Evolutionary conservation across 805 yeast genomes (phyloP).

Genomic region (Jamesozyma rosinii): DNA sequence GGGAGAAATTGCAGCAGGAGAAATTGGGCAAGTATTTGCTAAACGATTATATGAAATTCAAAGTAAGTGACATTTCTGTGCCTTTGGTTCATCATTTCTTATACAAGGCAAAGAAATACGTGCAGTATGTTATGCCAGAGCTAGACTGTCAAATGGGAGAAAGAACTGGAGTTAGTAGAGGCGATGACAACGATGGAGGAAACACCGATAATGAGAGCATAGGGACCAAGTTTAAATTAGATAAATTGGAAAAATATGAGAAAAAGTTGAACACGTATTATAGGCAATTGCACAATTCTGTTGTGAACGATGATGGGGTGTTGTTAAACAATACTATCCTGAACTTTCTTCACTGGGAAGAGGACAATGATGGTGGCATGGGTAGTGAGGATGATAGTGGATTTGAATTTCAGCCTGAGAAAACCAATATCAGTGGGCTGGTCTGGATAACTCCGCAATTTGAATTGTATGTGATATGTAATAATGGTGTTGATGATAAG

Average conservation of each 20-base stretch:
- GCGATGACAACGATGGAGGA: not conserved
- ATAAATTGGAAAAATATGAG: conserved; percentile 9
- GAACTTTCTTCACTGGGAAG: conserved; percentile 38
- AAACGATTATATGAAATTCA: conserved; percentile 21
- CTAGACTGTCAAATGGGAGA: conserved; percentile 13
- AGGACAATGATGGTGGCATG: not conserved
- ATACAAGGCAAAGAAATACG: conserved; percentile 58
- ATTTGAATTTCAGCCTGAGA: conserved; percentile 12
- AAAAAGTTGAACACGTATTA: conserved; percentile 22
- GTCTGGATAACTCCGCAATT: conserved; percentile 51
- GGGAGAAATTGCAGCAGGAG: conserved; percentile 33
- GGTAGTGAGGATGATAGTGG: not conserved
- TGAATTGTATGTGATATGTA: conserved; percentile 48
- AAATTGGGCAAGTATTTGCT: conserved; percentile 33
- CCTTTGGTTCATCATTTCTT: conserved; percentile 66
- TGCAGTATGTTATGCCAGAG: conserved; percentile 38
- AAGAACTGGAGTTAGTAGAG: not conserved
- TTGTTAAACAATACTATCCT: conserved; percentile 34
- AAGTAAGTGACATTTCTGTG: conserved; percentile 46
- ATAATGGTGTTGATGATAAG: conserved; percentile 47
- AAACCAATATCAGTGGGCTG: conserved; percentile 32
- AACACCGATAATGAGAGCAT: not conserved
- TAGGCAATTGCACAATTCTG: conserved; percentile 20
- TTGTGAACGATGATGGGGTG: conserved; percentile 21
- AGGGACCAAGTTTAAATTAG: not conserved